These are phyloP conservation scores for Stylosanthes scabra DNA, from an alignment of 331 rosid genomes.

Conservation along the genomic window DNA sequence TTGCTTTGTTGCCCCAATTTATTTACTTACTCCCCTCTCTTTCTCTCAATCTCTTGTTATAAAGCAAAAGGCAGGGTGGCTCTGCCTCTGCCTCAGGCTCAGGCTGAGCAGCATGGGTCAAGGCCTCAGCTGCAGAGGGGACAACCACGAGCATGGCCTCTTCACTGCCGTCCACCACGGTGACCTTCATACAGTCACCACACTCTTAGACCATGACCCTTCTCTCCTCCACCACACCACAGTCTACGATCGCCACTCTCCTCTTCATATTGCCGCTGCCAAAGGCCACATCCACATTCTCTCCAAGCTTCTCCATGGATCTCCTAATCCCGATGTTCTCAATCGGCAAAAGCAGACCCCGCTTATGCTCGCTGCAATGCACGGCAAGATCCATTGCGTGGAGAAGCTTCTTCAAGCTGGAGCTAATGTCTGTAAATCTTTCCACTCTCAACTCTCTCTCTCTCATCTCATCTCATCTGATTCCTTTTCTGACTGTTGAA, in stretches of 20 bases:
- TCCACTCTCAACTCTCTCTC: no score
- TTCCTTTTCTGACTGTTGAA: no score
- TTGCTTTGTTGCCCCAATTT: no score
- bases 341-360: slow-evolving; percentile 99
- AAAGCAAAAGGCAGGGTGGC: slow-evolving; percentile 54
- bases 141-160: slow-evolving; percentile 66
- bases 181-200: slow-evolving; percentile 49
- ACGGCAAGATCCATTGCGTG: slow-evolving; percentile 78
- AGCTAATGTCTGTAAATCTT: no score
- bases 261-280: slow-evolving; percentile 88
- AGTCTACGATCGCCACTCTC: slow-evolving; percentile 76
- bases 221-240: slow-evolving; percentile 61
- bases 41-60: no score
- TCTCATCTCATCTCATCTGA: no score
- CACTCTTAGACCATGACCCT: slow-evolving; percentile 56
- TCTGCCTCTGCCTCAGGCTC: background rate
- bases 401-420: slow-evolving; percentile 79
- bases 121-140: slow-evolving; percentile 71
- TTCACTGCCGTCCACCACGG: slow-evolving; percentile 85
- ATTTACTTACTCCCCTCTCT: no score
- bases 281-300: slow-evolving; percentile 95
- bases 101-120: slow-evolving; percentile 64
- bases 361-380: slow-evolving; percentile 95
- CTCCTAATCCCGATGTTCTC: slow-evolving; percentile 53
- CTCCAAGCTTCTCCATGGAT: slow-evolving; percentile 71